Evolutionary conservation across 2,329 filamentous ascomycete genomes (phyloP).

Genomic region (Scorias spongiosa): DNA sequence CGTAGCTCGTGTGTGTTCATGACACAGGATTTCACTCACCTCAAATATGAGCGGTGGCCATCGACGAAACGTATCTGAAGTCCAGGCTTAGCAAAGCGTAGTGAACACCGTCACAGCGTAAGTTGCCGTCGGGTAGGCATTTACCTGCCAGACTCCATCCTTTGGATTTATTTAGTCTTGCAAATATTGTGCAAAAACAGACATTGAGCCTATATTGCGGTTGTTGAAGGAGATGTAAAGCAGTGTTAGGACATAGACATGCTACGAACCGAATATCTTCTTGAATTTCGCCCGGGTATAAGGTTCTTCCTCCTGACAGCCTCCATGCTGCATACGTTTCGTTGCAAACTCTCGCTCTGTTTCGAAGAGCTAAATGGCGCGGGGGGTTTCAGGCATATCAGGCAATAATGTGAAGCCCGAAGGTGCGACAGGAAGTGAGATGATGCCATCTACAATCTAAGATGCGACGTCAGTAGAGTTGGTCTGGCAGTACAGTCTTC

Average conservation of each 20-base stretch:
- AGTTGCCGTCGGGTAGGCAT: conserved; percentile 37
- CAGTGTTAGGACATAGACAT: conserved; percentile 43
- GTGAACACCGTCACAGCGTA: conserved; percentile 41
- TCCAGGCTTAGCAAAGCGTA: conserved; percentile 51
- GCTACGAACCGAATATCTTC: conserved; percentile 46
- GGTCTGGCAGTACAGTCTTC: not conserved
- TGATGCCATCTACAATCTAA: conserved; percentile 36
- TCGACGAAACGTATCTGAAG: conserved; percentile 44
- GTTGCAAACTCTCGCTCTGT: conserved; percentile 30
- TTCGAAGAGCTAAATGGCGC: conserved; percentile 32
- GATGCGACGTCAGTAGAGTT: conserved; percentile 25
- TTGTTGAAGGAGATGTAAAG: conserved; percentile 53
- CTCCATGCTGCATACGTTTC: conserved; percentile 36
- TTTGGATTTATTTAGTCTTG: conserved; percentile 27
- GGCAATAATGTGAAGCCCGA: conserved; percentile 35
- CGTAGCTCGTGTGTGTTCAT: no score
- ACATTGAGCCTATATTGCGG: conserved; percentile 34
- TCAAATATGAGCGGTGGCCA: conserved; percentile 51
- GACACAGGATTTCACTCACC: conserved; percentile 14
- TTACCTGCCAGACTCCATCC: conserved; percentile 39
- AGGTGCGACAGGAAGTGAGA: conserved; percentile 37
- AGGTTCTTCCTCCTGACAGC: conserved; percentile 28
- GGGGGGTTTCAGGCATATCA: conserved; percentile 36
- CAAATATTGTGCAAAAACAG: conserved; percentile 38
- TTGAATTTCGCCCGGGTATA: conserved; percentile 37